These are phyloP conservation scores for Crithidia fasciculata DNA, from an alignment of 208 protist species.

Conservation along the genomic window DNA sequence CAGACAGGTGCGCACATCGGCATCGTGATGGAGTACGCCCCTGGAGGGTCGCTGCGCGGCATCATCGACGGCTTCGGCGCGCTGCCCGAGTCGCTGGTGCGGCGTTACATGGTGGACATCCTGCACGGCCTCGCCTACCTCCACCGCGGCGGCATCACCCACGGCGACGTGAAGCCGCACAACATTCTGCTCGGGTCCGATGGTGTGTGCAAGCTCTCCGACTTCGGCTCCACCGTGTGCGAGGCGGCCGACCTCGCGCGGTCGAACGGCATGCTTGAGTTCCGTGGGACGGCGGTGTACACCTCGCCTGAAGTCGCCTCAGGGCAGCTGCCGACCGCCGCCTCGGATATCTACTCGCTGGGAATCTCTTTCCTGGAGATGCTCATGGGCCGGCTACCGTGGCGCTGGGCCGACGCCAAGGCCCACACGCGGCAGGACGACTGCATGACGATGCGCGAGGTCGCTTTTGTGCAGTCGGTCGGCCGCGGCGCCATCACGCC, in stretches of 20 bases:
- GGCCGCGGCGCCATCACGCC: conserved; percentile 46
- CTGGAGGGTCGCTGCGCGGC: conserved; percentile 60
- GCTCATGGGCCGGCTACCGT: conserved; percentile 65
- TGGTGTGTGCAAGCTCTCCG: conserved; percentile 77
- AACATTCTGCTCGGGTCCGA: conserved; percentile 76
- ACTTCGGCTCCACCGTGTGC: conserved; percentile 76
- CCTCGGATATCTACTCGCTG: conserved; percentile 81
- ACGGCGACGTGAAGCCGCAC: conserved; percentile 84
- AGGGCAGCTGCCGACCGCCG: conserved; percentile 44
- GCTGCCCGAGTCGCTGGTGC: conserved; percentile 45
- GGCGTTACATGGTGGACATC: conserved; percentile 76
- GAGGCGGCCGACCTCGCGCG: conserved; percentile 25
- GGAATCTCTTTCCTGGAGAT: conserved; percentile 80
- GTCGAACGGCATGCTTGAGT: conserved; percentile 28
- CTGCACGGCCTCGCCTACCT: conserved; percentile 67
- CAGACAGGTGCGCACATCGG: conserved; percentile 51
- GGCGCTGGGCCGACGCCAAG: conserved; percentile 36
- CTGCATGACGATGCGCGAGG: conserved; percentile 32
- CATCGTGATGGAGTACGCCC: conserved; percentile 86
- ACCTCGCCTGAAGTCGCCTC: conserved; percentile 74
- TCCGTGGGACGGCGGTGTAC: conserved; percentile 71
- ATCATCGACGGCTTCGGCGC: conserved; percentile 62
- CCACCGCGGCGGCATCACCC: conserved; percentile 64
- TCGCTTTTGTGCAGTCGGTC: conserved; percentile 53
- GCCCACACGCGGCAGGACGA: conserved; percentile 6